Evolutionary conservation across 2,329 filamentous ascomycete genomes (phyloP), one percentile per base, ranked within the genome.

Genomic region (Sporothrix protearum): DNA sequence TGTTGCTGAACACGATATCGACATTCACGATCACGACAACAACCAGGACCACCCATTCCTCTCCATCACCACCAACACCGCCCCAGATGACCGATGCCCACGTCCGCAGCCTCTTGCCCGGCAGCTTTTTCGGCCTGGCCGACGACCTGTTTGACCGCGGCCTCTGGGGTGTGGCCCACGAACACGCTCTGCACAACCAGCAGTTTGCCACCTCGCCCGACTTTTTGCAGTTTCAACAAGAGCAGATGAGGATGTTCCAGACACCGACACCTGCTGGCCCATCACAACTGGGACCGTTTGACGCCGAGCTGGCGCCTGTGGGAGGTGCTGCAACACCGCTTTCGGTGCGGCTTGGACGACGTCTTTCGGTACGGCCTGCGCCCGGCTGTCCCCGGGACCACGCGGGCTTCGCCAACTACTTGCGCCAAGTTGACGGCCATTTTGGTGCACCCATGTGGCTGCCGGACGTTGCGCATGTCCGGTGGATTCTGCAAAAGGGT

Each of bases 301-400:
- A 69, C 0, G 69, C 59, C 14, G 73, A 75, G 71, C 69, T 75
- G 64, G 64, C 69, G 68, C 3, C 68, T 75, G 10, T 74, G 72
- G 70, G 70, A 68, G 4, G 70, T 73, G 12, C 64, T 75, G 57
- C 71, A 72, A 68, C 73, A 74, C 68, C 71, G 73, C 7, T 73
- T 74, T 67, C 71, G 72, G 28, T 71, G 72, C 45, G 68, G 63
- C 12, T 70, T 75, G 9, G 71, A 70, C 69, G 73, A 74, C 55
- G 61, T 75, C 7, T 75, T 75, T 45, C 73, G 74, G 3, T 75
- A 75, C 63, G 74, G 74, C 3, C 68, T 75, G 10, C 57, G 51
- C 66, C 73, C 73, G 10, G 59, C 63, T 6, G 25, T 71, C 12
- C 49, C 3, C 14, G 25, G 1, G 19, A n/a, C 30, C 9, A 0